phyloP scores from a whole-genome alignment of 345 rosid species.

The Reutealis trisperma region DNA sequence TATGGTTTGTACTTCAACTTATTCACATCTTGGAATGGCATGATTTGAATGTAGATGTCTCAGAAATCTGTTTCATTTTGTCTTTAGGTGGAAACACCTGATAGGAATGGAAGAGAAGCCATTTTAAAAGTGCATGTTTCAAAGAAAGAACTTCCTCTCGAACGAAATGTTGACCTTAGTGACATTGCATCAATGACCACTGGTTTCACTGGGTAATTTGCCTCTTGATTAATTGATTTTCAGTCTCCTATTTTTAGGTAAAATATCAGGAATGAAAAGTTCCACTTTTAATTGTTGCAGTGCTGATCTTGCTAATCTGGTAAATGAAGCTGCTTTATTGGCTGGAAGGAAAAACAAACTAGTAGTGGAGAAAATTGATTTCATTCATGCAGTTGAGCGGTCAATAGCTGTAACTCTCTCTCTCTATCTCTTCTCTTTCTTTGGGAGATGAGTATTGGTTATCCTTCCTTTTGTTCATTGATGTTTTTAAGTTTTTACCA shows the following conservation, averaged over 20 bases:
- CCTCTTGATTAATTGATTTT: slow-evolving; percentile 9
- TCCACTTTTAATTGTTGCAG: slow-evolving; percentile 43
- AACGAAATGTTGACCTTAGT: slow-evolving; percentile 68
- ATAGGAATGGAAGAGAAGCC: slow-evolving; percentile 90
- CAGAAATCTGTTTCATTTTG: slow-evolving; percentile 12
- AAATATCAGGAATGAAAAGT: background rate
- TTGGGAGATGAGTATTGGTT: background rate
- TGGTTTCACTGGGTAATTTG: slow-evolving; percentile 92
- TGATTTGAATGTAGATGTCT: slow-evolving; percentile 13
- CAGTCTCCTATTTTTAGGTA: slow-evolving; percentile 6
- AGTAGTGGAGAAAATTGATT: slow-evolving; percentile 78
- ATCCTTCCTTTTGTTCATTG: too few relatives aligned
- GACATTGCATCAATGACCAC: slow-evolving; percentile 93
- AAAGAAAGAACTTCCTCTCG: slow-evolving; percentile 85
- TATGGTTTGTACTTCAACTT: slow-evolving; percentile 54
- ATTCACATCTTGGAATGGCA: slow-evolving; percentile 14
- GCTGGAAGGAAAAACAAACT: slow-evolving; percentile 86
- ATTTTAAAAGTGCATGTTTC: slow-evolving; percentile 80
- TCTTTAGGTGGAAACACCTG: slow-evolving; percentile 87
- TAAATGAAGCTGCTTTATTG: slow-evolving; percentile 96
- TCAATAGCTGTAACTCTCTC: slow-evolving; percentile 70
- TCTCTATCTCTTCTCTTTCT: background rate
- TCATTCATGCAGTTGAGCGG: slow-evolving; percentile 94
- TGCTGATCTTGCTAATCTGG: slow-evolving; percentile 97
- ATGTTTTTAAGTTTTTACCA: background rate